Percentiles rank a stretch among this genome's conserved stretches.
These are phyloP conservation scores for Ophiostoma fasciatum DNA, from an alignment of 2,329 filamentous ascomycete species.

Conservation along the genomic window DNA sequence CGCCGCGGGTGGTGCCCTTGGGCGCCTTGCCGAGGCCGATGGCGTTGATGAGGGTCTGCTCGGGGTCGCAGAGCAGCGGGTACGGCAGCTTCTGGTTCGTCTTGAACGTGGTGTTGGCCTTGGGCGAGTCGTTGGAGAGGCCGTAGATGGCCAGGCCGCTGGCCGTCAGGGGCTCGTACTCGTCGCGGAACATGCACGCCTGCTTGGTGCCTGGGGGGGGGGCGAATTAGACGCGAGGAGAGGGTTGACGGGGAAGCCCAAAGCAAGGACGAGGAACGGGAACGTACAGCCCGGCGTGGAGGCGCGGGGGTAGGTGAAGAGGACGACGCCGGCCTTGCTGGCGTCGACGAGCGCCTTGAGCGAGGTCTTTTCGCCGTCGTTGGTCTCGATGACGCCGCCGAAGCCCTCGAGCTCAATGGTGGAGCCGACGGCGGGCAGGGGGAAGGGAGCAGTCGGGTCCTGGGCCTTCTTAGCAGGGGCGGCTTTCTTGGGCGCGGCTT, in stretches of 20 bases:
- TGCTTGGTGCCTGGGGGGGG: constrained; percentile 64
- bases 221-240: background rate
- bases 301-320: constrained; percentile 93
- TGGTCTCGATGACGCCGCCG: constrained; percentile 63
- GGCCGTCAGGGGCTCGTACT: constrained; percentile 58
- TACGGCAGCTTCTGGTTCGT: constrained; percentile 84
- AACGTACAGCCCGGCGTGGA: constrained; percentile 85
- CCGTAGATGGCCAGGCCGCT: constrained; percentile 80
- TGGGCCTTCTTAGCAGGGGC: constrained; percentile 15
- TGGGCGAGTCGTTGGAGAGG: constrained; percentile 73
- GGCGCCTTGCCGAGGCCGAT: constrained; percentile 74
- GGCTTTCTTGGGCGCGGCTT: constrained; percentile 17
- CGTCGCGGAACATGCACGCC: constrained; percentile 84
- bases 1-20: constrained; percentile 68
- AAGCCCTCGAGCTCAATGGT: constrained; percentile 42
- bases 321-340: constrained; percentile 72
- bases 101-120: constrained; percentile 86
- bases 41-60: constrained; percentile 59
- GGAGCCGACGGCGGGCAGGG: constrained; percentile 32
- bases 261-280: background rate
- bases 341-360: constrained; percentile 68
- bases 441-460: constrained; percentile 19
- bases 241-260: background rate
- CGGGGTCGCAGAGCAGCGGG: constrained; percentile 70
- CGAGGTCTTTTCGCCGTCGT: constrained; percentile 68